These are phyloP conservation scores for Mucor plumbeus DNA, from an alignment of 371 early-diverging fungal species.

Conservation along the genomic window DNA sequence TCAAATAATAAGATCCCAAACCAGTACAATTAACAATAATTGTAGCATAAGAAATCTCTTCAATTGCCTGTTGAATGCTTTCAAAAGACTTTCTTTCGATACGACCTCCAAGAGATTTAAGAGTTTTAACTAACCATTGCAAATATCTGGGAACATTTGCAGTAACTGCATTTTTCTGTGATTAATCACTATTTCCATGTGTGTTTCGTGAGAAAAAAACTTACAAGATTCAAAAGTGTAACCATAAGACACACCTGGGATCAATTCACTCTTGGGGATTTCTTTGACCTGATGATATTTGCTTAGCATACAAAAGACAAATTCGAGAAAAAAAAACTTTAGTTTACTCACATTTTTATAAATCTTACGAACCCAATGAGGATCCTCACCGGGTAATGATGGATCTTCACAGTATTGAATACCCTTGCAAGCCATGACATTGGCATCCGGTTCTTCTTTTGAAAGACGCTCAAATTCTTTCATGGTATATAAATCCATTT, in stretches of 20 bases:
- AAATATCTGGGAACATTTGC: slow-evolving; percentile 62
- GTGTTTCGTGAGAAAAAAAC: slow-evolving; percentile 10
- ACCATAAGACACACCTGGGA: slow-evolving; percentile 28
- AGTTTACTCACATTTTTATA: slow-evolving; percentile 39
- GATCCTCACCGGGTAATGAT: slow-evolving; percentile 31
- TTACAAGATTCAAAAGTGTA: slow-evolving; percentile 44
- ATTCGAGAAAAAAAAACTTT: neutral
- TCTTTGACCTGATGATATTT: slow-evolving; percentile 20
- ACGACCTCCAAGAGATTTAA: slow-evolving; percentile 61
- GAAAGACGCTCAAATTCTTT: slow-evolving; percentile 42
- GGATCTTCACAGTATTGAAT: slow-evolving; percentile 28
- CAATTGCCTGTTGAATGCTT: slow-evolving; percentile 59
- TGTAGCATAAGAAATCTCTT: slow-evolving; percentile 43
- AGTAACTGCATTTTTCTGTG: slow-evolving; percentile 25
- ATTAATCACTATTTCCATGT: neutral
- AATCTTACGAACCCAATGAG: slow-evolving; percentile 38
- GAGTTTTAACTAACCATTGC: slow-evolving; percentile 61
- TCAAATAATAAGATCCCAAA: slow-evolving; percentile 60
- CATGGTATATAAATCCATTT: slow-evolving; percentile 40
- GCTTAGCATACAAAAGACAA: neutral
- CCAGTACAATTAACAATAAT: slow-evolving; percentile 83
- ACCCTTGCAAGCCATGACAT: slow-evolving; percentile 38
- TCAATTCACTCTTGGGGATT: slow-evolving; percentile 31
- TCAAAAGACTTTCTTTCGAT: slow-evolving; percentile 48
- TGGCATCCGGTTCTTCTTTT: slow-evolving; percentile 39